Conservation (phyloP, 108 stramenopile species). For the Cyclotella choctawhatcheeana region DNA sequence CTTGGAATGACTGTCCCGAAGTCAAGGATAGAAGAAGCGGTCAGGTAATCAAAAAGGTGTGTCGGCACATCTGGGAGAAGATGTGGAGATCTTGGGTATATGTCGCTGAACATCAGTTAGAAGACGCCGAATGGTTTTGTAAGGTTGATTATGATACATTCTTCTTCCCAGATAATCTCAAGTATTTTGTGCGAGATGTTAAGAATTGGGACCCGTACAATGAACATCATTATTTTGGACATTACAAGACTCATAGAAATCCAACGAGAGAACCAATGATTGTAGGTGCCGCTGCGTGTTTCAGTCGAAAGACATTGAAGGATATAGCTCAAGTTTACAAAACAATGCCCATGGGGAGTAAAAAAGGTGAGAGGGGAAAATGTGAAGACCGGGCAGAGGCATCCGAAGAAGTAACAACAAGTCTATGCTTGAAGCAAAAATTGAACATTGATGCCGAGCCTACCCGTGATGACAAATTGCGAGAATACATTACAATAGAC, state of each 20-base stretch:
- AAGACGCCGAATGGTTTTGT: constrained; percentile 55
- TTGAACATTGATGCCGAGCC: constrained; percentile 45
- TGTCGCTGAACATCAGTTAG: constrained; percentile 43
- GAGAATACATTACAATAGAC: constrained; percentile 38
- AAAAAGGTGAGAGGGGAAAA: constrained; percentile 36
- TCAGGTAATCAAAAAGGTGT: constrained; percentile 35
- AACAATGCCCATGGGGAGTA: constrained; percentile 49
- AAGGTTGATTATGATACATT: constrained; percentile 59
- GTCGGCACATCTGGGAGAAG: constrained; percentile 58
- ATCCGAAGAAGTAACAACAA: constrained; percentile 45
- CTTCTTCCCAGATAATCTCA: constrained; percentile 57
- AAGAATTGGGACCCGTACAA: constrained; percentile 42
- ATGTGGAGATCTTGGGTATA: constrained; percentile 57
- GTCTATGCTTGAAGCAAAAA: constrained; percentile 35
- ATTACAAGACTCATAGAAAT: constrained; percentile 35
- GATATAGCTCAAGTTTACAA: constrained; percentile 49
- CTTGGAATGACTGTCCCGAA: constrained; percentile 39
- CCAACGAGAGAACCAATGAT: constrained; percentile 39
- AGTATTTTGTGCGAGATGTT: constrained; percentile 37
- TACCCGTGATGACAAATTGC: constrained; percentile 37
- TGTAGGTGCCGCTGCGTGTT: constrained; percentile 46
- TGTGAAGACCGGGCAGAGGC: constrained; percentile 55
- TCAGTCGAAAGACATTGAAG: constrained; percentile 45
- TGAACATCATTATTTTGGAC: constrained; percentile 56
- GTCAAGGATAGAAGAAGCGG: neutral